Evolutionary conservation across 768 basidiomycete genomes (phyloP).

Genomic region (Tricholoma furcatifolium): DNA sequence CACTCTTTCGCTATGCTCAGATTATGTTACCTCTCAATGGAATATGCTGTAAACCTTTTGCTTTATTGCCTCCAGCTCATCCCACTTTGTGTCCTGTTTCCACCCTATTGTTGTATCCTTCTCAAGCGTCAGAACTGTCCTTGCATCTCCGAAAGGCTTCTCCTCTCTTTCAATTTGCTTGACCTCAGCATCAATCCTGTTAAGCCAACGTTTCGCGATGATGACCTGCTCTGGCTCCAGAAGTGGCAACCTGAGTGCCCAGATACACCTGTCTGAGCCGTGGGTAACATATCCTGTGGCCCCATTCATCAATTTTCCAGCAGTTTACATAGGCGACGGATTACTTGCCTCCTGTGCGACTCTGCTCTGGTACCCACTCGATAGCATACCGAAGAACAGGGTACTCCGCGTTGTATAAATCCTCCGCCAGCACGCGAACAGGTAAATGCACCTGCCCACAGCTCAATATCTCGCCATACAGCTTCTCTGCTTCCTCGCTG

Average conservation of each 20-base stretch:
- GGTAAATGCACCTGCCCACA: conserved; percentile 70
- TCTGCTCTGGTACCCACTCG: conserved; percentile 64
- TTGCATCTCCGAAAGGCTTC: conserved; percentile 28
- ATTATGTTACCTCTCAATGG: not conserved
- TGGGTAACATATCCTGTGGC: conserved; percentile 67
- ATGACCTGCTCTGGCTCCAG: conserved; percentile 44
- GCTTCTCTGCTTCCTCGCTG: conserved; percentile 39
- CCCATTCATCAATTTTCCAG: not conserved
- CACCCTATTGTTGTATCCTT: conserved; percentile 54
- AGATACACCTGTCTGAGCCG: conserved; percentile 60
- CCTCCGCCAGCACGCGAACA: conserved; percentile 57
- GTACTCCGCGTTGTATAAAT: conserved; percentile 53
- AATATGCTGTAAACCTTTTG: not conserved
- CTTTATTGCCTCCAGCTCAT: conserved; percentile 33
- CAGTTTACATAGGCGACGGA: not conserved
- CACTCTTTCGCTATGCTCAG: not conserved
- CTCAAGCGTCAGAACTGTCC: conserved; percentile 47
- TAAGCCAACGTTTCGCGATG: conserved; percentile 56
- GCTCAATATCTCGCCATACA: conserved; percentile 61
- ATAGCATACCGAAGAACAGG: conserved; percentile 71
- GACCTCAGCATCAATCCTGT: conserved; percentile 45
- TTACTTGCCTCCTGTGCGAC: conserved; percentile 49
- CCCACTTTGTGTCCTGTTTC: conserved; percentile 55
- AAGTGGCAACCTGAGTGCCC: conserved; percentile 55
- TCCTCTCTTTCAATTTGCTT: conserved; percentile 36